Base-by-base conservation (phyloP, 106 monocot genomes). In the Agapanthus africanus region DNA sequence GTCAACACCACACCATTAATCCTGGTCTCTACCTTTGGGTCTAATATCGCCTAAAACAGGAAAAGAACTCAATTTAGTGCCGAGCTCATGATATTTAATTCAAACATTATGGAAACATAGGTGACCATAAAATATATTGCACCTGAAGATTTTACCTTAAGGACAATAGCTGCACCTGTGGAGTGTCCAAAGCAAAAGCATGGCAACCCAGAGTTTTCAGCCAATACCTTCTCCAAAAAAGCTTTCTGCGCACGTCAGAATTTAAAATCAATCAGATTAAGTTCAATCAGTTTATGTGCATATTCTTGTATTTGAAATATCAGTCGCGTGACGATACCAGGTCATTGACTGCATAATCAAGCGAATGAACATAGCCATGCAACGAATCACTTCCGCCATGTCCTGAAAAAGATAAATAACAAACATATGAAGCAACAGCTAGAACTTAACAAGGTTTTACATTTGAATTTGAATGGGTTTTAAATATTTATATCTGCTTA, bases 381-480 rank as follows among this genome's bases (percentile, higher is more conserved):
- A 95, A 67, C n/a, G 77, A 78, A 75, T 95, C 95, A 73, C 95
- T 95, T 68, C 95, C 95, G 56, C 95, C 95, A 74, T 91, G 95
- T 13, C 95, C 97, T 99, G 71, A 28, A 16, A 54, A 59, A 32
- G 74, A n/a, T 3, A n/a, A 18, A 50, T 19, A 44, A 18, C 32
- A 50, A 66, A 68, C 68, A 21, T 50, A 4, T 68, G 4, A 46
- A 67, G 30, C 8, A 21, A 28, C n/a, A 59, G 2, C 31, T 31
- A 59, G 2, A 59, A 59, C 59, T 2, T n/a, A 31, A 59, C 13
- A 8, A 28, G 11, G 11, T 59, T 32, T 13, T 31, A 32, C 11
- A 59, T 59, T 54, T 2, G 25, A 54, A 22, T 4, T 21, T 23
- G n/a, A 26, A 23, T 54, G 2, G 13, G 13, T 28, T 56, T 10